A percentile compares a stretch with the other conserved stretches of the same genome.
phyloP scores from a whole-genome alignment of 768 basidiomycete genomes.

The Saitozyma sp. region DNA sequence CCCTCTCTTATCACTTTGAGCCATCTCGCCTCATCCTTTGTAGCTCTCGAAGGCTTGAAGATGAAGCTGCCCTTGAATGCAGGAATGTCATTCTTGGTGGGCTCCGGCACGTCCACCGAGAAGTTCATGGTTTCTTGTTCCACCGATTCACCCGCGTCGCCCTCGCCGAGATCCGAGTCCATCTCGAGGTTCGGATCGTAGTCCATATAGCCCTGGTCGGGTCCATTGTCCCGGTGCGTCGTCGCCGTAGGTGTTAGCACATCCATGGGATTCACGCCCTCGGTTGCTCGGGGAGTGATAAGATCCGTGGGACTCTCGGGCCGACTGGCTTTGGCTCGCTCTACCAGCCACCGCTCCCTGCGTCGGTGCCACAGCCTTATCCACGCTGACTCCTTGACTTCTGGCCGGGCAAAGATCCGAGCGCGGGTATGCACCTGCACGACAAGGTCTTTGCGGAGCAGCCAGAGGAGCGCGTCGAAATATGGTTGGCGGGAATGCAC shows the following conservation, averaged over 20 bases:
- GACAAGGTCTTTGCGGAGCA: slow-evolving; percentile 82
- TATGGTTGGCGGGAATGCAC: slow-evolving; percentile 63
- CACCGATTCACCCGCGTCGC: slow-evolving; percentile 9
- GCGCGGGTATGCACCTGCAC: slow-evolving; percentile 82
- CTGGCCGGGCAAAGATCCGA: slow-evolving; percentile 73
- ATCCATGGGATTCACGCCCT: slow-evolving; percentile 21
- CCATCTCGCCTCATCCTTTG: slow-evolving; percentile 76
- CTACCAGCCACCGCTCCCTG: slow-evolving; percentile 35
- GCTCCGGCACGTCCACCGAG: slow-evolving; percentile 57
- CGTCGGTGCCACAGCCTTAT: slow-evolving; percentile 35
- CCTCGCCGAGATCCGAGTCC: slow-evolving; percentile 32
- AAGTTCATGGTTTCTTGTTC: slow-evolving; percentile 40
- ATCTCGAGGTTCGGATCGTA: slow-evolving; percentile 38
- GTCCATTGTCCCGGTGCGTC: background rate
- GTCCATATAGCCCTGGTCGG: slow-evolving; percentile 25
- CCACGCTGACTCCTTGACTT: slow-evolving; percentile 71
- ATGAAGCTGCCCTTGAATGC: slow-evolving; percentile 59
- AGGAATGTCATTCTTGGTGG: slow-evolving; percentile 16
- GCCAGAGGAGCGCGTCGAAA: slow-evolving; percentile 83
- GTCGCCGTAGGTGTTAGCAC: background rate
- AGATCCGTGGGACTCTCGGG: slow-evolving; percentile 15
- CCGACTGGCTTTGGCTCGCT: background rate
- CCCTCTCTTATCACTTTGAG: slow-evolving; percentile 85
- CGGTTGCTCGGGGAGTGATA: slow-evolving; percentile 21
- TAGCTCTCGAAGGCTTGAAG: slow-evolving; percentile 77